Evolutionary conservation across 2,329 filamentous ascomycete genomes (phyloP).

Genomic region (Neofusicoccum sp.): DNA sequence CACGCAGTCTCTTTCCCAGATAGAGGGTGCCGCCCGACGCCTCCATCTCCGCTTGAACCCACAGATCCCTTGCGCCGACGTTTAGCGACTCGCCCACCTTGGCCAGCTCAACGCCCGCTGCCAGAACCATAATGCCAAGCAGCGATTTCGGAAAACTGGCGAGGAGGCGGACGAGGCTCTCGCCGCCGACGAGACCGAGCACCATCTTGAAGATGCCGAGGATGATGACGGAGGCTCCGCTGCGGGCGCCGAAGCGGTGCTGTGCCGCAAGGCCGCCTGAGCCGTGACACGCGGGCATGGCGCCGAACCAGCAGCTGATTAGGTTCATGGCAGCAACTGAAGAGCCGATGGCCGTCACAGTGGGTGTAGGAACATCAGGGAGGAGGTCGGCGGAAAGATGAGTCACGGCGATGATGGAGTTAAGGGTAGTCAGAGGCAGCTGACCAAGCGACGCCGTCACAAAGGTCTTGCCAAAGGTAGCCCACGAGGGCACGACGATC

Average conservation of each 20-base stretch:
- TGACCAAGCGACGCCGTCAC: constrained; percentile 76
- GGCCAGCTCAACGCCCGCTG: constrained; percentile 81
- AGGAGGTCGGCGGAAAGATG: constrained; percentile 77
- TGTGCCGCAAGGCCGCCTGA: constrained; percentile 89
- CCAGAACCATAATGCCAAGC: constrained; percentile 84
- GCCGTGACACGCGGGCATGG: constrained; percentile 94
- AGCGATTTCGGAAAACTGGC: constrained; percentile 71
- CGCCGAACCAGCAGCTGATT: constrained; percentile 82
- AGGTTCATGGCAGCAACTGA: constrained; percentile 85
- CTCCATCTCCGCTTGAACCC: constrained; percentile 38
- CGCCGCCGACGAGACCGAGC: constrained; percentile 69
- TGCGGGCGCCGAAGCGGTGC: constrained; percentile 86
- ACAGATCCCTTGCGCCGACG: constrained; percentile 62
- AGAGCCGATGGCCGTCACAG: constrained; percentile 71
- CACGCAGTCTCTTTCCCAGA: constrained; percentile 46
- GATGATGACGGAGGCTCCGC: constrained; percentile 77
- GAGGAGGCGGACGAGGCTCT: constrained; percentile 69
- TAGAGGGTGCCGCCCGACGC: constrained; percentile 20
- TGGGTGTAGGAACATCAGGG: constrained; percentile 56
- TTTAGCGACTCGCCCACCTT: constrained; percentile 84
- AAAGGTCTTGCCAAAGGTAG: constrained; percentile 54
- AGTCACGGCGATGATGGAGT: constrained; percentile 85
- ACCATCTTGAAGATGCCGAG: constrained; percentile 74
- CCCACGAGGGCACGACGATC: constrained; percentile 45
- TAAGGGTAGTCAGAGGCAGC: constrained; percentile 85